These are phyloP conservation scores for Pseudogymnoascus sp. DNA, from an alignment of 2,329 filamentous ascomycete species.

Conservation along the genomic window DNA sequence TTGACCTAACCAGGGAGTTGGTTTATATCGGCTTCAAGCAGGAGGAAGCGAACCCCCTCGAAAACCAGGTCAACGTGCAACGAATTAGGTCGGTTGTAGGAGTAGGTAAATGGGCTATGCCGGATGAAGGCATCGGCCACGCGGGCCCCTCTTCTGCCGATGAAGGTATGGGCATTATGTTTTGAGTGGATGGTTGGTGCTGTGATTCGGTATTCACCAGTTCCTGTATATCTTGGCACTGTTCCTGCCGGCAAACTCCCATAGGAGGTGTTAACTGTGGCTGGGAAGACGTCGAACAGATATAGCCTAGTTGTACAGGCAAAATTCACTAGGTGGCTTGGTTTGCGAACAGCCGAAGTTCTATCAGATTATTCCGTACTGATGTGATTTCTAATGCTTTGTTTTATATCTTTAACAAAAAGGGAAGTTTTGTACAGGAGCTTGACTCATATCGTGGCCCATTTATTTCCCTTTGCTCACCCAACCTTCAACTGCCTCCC, in stretches of 20 bases:
- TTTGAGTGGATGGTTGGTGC: not conserved
- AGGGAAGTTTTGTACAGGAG: constrained; percentile 6
- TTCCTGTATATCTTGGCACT: not conserved
- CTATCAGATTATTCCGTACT: not conserved
- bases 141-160: not conserved
- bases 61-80: not conserved
- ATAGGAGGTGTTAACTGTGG: not conserved
- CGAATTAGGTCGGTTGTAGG: not conserved
- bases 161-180: not conserved
- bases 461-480: constrained; percentile 64
- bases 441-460: not conserved
- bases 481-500: constrained; percentile 77
- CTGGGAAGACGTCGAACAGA: not conserved
- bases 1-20: not conserved
- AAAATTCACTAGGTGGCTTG: not conserved
- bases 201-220: not conserved
- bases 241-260: not conserved
- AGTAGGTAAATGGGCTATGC: not conserved
- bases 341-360: not conserved
- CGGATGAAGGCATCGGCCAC: not conserved
- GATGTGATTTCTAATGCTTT: constrained; percentile 1
- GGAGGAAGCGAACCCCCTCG: not conserved
- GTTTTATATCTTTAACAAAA: constrained; percentile 1
- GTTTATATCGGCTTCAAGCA: not conserved
- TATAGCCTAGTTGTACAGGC: not conserved